These are phyloP conservation scores for Debaryomyces fabryi DNA, from an alignment of 1,139 yeast genomes.

Conservation along the genomic window DNA sequence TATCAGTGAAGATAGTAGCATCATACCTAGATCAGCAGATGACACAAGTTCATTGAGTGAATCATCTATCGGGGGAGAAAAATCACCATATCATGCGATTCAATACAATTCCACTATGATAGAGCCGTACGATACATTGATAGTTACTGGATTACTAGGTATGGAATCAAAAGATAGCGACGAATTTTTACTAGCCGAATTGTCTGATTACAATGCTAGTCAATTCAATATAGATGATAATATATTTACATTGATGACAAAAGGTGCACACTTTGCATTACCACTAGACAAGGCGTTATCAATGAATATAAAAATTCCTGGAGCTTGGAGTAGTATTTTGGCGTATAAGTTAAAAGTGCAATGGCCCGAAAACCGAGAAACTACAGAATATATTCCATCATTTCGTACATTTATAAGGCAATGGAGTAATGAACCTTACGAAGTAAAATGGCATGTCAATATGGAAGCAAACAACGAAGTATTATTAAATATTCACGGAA, in stretches of 20 bases:
- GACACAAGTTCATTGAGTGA: conserved; percentile 37
- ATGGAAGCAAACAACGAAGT: conserved; percentile 30
- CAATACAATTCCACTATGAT: conserved; percentile 39
- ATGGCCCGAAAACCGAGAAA: conserved; percentile 18
- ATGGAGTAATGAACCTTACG: conserved; percentile 64
- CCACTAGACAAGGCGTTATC: conserved; percentile 50
- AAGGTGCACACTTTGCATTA: conserved; percentile 41
- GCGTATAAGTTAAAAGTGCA: conserved; percentile 50
- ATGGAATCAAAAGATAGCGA: conserved; percentile 22
- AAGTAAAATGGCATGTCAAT: conserved; percentile 75
- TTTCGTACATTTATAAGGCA: conserved; percentile 74
- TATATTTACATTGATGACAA: conserved; percentile 34
- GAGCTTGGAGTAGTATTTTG: conserved; percentile 64
- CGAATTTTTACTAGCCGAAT: conserved; percentile 43
- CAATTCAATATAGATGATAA: conserved; percentile 32
- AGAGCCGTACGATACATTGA: conserved; percentile 48
- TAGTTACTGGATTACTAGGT: conserved; percentile 35
- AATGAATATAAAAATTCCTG: conserved; percentile 51
- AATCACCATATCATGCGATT: conserved; percentile 49
- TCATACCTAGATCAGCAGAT: conserved; percentile 50
- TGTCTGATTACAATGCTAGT: conserved; percentile 24
- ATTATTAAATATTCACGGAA: conserved; percentile 62
- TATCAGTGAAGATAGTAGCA: conserved; percentile 31
- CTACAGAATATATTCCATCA: conserved; percentile 15
- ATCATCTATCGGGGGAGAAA: conserved; percentile 55